Percentiles rank a stretch among this genome's conserved stretches.
phyloP scores from a whole-genome alignment of 1,284 basidiomycete genomes.

The Ganoderma boninense region DNA sequence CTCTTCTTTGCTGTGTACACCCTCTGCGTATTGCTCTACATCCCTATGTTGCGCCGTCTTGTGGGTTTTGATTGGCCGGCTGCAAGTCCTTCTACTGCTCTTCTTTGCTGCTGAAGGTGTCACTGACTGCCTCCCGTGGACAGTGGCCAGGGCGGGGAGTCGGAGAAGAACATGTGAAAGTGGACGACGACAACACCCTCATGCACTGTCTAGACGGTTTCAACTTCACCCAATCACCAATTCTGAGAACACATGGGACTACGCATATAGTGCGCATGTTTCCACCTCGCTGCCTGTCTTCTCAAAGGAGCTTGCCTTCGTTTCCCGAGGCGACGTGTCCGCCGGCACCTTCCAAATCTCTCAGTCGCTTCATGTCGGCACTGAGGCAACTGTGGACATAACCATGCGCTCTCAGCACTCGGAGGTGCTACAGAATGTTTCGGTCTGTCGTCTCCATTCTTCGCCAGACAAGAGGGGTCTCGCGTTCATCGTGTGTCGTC shows the following conservation, averaged over 20 bases:
- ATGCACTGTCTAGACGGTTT: slow-evolving; percentile 4
- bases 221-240: not conserved
- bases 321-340: slow-evolving; percentile 34
- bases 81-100: not conserved
- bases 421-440: slow-evolving; percentile 23
- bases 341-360: slow-evolving; percentile 35
- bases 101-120: too few species aligned
- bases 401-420: slow-evolving; percentile 28
- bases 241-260: not conserved
- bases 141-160: not conserved
- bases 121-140: not conserved
- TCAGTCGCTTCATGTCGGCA: slow-evolving; percentile 21
- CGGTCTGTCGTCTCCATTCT: slow-evolving; percentile 35
- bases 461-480: slow-evolving; percentile 34
- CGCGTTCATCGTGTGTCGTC: slow-evolving; percentile 39
- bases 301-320: slow-evolving; percentile 38
- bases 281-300: slow-evolving; percentile 36
- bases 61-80: not conserved
- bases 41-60: not conserved
- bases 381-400: slow-evolving; percentile 34
- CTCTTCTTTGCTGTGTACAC: slow-evolving; percentile 25
- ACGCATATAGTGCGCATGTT: slow-evolving; percentile 18
- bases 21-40: slow-evolving; percentile 12
- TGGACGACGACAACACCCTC: not conserved
- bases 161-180: not conserved